These are phyloP conservation scores for Biancaea sappan DNA, from an alignment of 306 rosid species.

Conservation along the genomic window DNA sequence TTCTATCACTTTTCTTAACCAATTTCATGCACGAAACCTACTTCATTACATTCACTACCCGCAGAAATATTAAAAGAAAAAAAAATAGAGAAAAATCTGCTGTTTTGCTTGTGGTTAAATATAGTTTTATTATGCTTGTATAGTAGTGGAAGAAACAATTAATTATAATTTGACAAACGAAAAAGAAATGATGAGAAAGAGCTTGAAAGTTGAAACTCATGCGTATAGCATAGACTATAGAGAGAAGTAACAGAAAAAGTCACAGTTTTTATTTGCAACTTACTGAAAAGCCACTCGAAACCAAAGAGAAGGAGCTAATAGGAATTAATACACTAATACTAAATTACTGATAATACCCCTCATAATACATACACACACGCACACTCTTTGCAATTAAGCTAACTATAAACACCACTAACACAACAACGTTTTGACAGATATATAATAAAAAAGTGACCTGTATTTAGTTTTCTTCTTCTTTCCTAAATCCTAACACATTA, in stretches of 20 bases:
- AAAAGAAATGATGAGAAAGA: conserved; percentile 13
- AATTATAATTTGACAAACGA: neutral
- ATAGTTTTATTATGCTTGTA: neutral
- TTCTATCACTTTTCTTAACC: conserved; percentile 19
- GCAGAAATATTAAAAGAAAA: neutral
- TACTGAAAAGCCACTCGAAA: conserved; percentile 25
- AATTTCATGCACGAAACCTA: conserved; percentile 48
- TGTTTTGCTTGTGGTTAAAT: neutral
- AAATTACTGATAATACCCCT: neutral
- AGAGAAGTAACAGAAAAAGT: neutral
- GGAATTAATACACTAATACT: too few species aligned
- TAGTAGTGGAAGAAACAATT: neutral
- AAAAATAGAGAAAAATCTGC: neutral
- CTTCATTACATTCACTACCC: conserved; percentile 19
- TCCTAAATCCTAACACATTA: conserved; percentile 84
- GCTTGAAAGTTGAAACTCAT: conserved; percentile 32
- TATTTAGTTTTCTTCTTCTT: neutral
- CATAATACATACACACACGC: conserved; percentile 25
- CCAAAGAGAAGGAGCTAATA: neutral
- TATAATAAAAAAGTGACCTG: conserved; percentile 13
- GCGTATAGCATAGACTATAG: conserved; percentile 8
- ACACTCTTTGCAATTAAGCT: conserved; percentile 41
- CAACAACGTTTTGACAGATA: neutral
- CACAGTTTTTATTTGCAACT: conserved; percentile 58
- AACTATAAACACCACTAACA: conserved; percentile 37